Base-by-base conservation (phyloP, 1,284 basidiomycete species). In the Boletus mariae region DNA sequence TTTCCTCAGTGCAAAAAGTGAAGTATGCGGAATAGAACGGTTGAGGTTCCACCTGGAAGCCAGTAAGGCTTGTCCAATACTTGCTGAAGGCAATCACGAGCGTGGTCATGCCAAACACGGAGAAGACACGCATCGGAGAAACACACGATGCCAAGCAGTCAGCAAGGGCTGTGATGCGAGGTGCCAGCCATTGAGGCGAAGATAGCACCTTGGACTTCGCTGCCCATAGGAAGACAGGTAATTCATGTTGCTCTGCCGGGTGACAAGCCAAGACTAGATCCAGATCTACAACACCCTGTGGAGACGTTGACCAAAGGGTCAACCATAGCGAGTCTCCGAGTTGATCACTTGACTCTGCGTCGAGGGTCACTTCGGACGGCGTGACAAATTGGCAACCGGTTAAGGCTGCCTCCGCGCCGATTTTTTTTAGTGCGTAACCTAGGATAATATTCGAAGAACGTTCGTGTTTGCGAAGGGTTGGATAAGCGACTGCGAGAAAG, bases 11-110 rank as follows among this genome's bases (percentile, higher is more conserved):
- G 65, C 84, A 84, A 58, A 75, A 80, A 17, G 79, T 76, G 53
- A 86, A 73, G 47, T 73, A 79, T 3, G 87, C 83, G 7, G 76
- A 75, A 57, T 90, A 90, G 65, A 87, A 90, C 1, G 81, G 78
- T 3, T 75, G 64, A 2, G 54, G 40, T 38, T 76, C 70, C 11
- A 69, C 56, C 4, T 60, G 51, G 43, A 85, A 74, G 4, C 77
- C 74, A 0, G 85, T 85, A 12, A 71, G 53, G n/a, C 63, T 47
- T 13, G 74, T 71, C 88, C 87, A 90, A 5, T 70, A 58, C 10
- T 67, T 57, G 20, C 75, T 72, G 59, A 90, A 87, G 1, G 66
- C 56, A 11, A 59, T 57, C 5, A 82, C 71, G 13, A 88, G 69
- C 4, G 62, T 53, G 11, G 81, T 72, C 9, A 75, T 75, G 1